Evolutionary conservation across 352 stramenopile genomes (phyloP).

Genomic region (Albugo candida): DNA sequence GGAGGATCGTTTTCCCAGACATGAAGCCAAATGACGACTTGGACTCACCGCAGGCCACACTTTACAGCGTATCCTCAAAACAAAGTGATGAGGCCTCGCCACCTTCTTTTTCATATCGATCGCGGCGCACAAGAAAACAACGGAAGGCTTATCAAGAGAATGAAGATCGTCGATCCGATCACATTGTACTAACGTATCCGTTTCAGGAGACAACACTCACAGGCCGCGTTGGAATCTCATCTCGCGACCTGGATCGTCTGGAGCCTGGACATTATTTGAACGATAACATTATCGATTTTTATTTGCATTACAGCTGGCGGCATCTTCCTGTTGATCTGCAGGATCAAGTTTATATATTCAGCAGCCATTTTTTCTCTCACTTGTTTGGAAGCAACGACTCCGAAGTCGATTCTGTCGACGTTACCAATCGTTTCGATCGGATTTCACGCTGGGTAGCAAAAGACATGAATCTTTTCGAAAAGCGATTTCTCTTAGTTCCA

Average conservation of each 20-base stretch:
- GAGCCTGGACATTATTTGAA: slow-evolving; percentile 85
- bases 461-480: slow-evolving; percentile 66
- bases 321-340: slow-evolving; percentile 39
- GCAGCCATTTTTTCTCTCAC: slow-evolving; percentile 90
- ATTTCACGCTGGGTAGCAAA: slow-evolving; percentile 45
- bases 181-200: slow-evolving; percentile 29
- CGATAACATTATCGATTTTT: slow-evolving; percentile 86
- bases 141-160: slow-evolving; percentile 12
- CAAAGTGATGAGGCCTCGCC: neutral
- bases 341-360: slow-evolving; percentile 82
- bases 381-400: slow-evolving; percentile 38
- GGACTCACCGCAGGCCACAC: slow-evolving; percentile 3
- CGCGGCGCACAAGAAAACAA: slow-evolving; percentile 6
- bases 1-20: neutral
- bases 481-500: slow-evolving; percentile 76
- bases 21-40: slow-evolving; percentile 5
- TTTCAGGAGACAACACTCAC: slow-evolving; percentile 26
- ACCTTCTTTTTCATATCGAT: slow-evolving; percentile 7
- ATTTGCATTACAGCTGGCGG: slow-evolving; percentile 73
- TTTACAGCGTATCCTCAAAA: neutral
- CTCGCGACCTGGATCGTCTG: slow-evolving; percentile 76
- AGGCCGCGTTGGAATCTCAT: slow-evolving; percentile 47
- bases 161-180: too few species aligned
- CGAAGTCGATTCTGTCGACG: slow-evolving; percentile 13
- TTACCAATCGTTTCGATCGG: neutral